Conservation (phyloP, 768 basidiomycete genomes). For the Russula vinacea region DNA sequence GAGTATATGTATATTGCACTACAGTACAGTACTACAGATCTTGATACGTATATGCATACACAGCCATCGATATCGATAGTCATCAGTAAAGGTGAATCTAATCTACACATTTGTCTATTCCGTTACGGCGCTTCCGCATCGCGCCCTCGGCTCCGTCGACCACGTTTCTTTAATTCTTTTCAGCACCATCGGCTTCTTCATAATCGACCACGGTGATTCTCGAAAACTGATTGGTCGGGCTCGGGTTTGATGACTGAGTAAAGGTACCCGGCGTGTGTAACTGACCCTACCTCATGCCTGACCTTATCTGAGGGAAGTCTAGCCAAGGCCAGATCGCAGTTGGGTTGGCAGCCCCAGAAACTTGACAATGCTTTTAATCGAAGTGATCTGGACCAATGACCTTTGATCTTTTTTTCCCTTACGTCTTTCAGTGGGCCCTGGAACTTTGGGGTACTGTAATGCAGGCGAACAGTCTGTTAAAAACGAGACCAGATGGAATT, state of each 20-base stretch:
- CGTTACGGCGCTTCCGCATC: too few species aligned
- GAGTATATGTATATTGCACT: neutral
- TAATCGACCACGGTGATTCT: too few species aligned
- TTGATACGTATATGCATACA: neutral
- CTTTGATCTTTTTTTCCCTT: neutral
- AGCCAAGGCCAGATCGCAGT: neutral
- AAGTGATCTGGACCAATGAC: too few species aligned
- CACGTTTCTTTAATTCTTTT: too few species aligned
- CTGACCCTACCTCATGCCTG: neutral
- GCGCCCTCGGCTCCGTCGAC: too few species aligned
- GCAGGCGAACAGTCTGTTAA: neutral
- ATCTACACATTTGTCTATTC: too few species aligned
- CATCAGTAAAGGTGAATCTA: too few species aligned
- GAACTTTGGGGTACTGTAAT: neutral
- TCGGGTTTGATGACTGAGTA: neutral
- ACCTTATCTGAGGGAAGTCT: neutral
- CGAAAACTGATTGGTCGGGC: neutral
- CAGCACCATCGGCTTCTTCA: too few species aligned
- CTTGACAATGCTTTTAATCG: neutral
- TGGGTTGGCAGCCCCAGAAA: slow-evolving; percentile 3
- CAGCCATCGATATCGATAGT: too few species aligned
- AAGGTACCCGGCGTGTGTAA: neutral
- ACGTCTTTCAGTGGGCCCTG: neutral
- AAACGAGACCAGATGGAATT: neutral
- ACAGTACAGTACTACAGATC: neutral